Evolutionary conservation across 1,284 basidiomycete species (phyloP).

Genomic region (Sporisorium exsertum): DNA sequence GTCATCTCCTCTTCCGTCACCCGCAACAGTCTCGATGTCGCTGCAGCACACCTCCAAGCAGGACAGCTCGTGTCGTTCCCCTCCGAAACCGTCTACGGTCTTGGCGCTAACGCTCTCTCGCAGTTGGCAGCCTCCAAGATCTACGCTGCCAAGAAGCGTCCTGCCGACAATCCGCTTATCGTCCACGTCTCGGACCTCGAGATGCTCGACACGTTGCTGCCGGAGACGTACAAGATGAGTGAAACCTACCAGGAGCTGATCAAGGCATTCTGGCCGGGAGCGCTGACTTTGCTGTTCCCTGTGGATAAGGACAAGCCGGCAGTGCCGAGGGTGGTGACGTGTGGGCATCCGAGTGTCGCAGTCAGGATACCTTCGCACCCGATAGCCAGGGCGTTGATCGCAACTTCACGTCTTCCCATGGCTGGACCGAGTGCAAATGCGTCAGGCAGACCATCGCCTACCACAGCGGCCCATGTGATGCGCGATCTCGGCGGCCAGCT

Average conservation of each 20-base stretch:
- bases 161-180: conserved; percentile 96
- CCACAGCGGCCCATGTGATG: conserved; percentile 86
- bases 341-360: conserved; percentile 84
- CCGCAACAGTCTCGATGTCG: conserved; percentile 49
- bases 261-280: conserved; percentile 91
- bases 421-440: conserved; percentile 97
- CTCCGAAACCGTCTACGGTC: conserved; percentile 97
- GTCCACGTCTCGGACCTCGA: conserved; percentile 88
- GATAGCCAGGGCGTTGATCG: conserved; percentile 89
- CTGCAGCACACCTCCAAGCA: conserved; percentile 57
- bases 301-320: conserved; percentile 34
- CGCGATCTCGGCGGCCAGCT: conserved; percentile 78
- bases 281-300: conserved; percentile 92
- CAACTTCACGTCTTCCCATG: conserved; percentile 79
- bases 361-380: conserved; percentile 95
- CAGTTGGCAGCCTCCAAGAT: conserved; percentile 77
- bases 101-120: conserved; percentile 84
- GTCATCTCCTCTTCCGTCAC: conserved; percentile 46
- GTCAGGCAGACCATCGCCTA: conserved; percentile 93
- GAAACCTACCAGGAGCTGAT: conserved; percentile 71
- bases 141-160: conserved; percentile 90
- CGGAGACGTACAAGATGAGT: conserved; percentile 32
- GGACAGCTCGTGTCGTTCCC: conserved; percentile 82
- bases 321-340: conserved; percentile 73
- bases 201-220: conserved; percentile 78